These are phyloP conservation scores for Microdochium nivale DNA, from an alignment of 2,329 filamentous ascomycete genomes.

Conservation along the genomic window DNA sequence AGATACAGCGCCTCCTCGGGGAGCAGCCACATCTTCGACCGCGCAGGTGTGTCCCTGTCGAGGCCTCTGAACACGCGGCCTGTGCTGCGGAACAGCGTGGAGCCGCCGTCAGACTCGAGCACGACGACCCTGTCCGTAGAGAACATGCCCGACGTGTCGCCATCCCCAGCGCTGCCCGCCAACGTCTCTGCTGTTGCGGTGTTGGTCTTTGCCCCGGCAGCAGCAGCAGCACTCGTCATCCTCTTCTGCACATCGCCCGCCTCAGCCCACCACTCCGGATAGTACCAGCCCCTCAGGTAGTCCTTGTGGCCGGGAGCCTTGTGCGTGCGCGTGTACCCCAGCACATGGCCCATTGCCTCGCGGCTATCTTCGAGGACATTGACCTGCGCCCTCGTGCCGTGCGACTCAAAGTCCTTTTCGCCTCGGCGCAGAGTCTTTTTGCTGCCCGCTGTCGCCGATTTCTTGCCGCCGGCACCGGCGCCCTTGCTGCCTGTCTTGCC, in stretches of 20 bases:
- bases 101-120: slow-evolving; percentile 60
- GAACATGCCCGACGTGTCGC: slow-evolving; percentile 28
- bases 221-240: slow-evolving; percentile 8
- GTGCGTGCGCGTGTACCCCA: slow-evolving; percentile 70
- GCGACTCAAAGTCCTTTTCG: slow-evolving; percentile 94
- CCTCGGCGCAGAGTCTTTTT: slow-evolving; percentile 74
- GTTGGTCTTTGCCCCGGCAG: slow-evolving; percentile 8
- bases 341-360: slow-evolving; percentile 79
- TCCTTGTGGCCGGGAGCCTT: slow-evolving; percentile 38
- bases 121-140: slow-evolving; percentile 48
- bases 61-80: slow-evolving; percentile 53
- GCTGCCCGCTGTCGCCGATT: slow-evolving; percentile 31
- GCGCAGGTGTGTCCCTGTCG: slow-evolving; percentile 44
- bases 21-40: slow-evolving; percentile 68
- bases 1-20: slow-evolving; percentile 89
- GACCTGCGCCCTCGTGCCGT: slow-evolving; percentile 77
- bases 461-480: slow-evolving; percentile 3
- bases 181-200: slow-evolving; percentile 12
- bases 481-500: slow-evolving; percentile 22
- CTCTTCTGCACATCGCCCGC: slow-evolving; percentile 5
- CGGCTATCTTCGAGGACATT: slow-evolving; percentile 72
- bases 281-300: slow-evolving; percentile 65
- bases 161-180: slow-evolving; percentile 6
- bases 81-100: slow-evolving; percentile 66
- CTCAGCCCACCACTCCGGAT: slow-evolving; percentile 49